A percentile compares a stretch with the other conserved stretches of the same genome.
Conservation (phyloP, 2,329 filamentous ascomycete species). For the Neobulgaria alba region DNA sequence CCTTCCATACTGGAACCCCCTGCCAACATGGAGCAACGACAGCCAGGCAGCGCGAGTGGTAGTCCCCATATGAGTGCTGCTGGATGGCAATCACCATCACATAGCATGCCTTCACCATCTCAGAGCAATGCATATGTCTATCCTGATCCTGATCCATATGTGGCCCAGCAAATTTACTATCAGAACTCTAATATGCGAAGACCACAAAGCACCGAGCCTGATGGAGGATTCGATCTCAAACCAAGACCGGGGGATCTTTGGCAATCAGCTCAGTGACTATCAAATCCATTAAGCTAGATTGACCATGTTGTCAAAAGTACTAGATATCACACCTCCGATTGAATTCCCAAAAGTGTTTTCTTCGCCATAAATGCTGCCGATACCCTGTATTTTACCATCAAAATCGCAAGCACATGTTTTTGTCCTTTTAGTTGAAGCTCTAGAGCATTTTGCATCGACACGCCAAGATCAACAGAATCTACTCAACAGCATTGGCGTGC, state of each 20-base stretch:
- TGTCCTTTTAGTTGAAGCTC: no score
- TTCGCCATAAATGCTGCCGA: slow-evolving; percentile 15
- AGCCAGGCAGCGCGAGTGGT: slow-evolving; percentile 61
- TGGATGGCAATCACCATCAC: slow-evolving; percentile 81
- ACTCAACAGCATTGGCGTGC: no score
- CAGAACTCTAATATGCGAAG: slow-evolving; percentile 59
- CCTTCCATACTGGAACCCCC: slow-evolving; percentile 71
- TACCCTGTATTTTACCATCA: slow-evolving; percentile 29
- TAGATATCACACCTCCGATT: background rate
- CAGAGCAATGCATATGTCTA: slow-evolving; percentile 63
- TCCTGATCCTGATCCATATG: slow-evolving; percentile 75
- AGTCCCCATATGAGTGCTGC: slow-evolving; percentile 71
- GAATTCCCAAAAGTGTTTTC: no score
- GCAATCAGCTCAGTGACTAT: slow-evolving; percentile 38
- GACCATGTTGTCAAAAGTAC: background rate
- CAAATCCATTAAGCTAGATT: no score
- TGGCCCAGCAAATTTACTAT: slow-evolving; percentile 66
- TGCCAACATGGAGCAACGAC: slow-evolving; percentile 66
- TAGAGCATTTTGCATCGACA: no score
- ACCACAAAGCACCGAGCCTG: slow-evolving; percentile 67
- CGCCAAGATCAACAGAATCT: no score
- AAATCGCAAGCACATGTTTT: no score
- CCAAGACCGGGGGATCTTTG: slow-evolving; percentile 47
- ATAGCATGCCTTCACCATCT: slow-evolving; percentile 53
- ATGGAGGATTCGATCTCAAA: slow-evolving; percentile 55